Evolutionary conservation across 164 flowering plant species (phyloP), one percentile per base, ranked within the genome.

Genomic region (Vitis riparia): DNA sequence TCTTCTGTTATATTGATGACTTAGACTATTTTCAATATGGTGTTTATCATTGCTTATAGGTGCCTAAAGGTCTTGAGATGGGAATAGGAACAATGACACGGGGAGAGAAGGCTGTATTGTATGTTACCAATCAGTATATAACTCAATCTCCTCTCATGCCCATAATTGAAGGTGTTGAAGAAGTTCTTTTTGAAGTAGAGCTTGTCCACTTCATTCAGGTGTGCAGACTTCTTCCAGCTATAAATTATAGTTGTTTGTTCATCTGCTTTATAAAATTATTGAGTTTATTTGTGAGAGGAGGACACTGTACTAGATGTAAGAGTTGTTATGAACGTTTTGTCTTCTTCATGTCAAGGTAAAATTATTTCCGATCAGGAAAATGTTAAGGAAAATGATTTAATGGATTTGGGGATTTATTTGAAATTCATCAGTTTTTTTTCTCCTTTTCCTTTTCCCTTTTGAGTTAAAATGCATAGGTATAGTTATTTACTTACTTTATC

Each of bases 21-120:
- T 51, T 52, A 27, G 13, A 37, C 19, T 65, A 47, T 29, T 49
- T 51, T 10, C 12, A 65, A 12, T 56, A 44, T 63, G 68, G 52
- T 73, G 52, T 70, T 66, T 65, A 17, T 62, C 57, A 51, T 66
- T 74, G 59, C 37, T 70, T 29, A 32, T 61, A 94, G 99, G 89
- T 95, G 63, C 98, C 99, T 55, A 89, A 87, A 86, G 99, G 99
- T 69, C 91, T 95, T 73, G 99, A 95, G 83, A 89, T 91, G 93
- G 99, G 96, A 68, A 86, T 91, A 50, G 99, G 97, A 72, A 86
- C 98, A 55, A 93, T 95, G 98, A 27, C 93, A 64, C 82, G 92
- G 52, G 86, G 82, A 68, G 99, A 93, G 79, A 93, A 88, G 82
- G 97, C 99, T 51, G 74, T 89, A 10, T 71, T 95, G 67, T 95